Evolutionary conservation across 768 basidiomycete genomes (phyloP).

Genomic region (Rossbeevera mucosa): DNA sequence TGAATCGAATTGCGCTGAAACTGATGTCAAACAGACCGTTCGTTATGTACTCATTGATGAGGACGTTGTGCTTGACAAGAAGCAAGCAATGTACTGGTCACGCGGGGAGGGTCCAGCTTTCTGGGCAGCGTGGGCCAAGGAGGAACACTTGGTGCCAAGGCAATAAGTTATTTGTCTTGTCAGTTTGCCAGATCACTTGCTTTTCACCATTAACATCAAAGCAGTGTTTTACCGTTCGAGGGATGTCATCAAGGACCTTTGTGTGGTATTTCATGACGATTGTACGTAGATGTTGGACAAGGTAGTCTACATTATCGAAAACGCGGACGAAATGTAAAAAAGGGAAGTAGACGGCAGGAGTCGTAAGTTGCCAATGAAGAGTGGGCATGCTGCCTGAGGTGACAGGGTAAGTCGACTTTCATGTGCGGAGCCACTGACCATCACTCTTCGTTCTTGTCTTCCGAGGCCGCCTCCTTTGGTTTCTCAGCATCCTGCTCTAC

Average conservation of each 20-base stretch:
- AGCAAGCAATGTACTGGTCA: slow-evolving; percentile 70
- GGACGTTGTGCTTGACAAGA: slow-evolving; percentile 60
- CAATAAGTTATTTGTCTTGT: background rate
- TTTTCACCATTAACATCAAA: background rate
- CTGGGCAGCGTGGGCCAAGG: slow-evolving; percentile 73
- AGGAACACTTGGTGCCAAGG: slow-evolving; percentile 40
- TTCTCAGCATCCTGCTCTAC: slow-evolving; percentile 33
- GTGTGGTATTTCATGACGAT: slow-evolving; percentile 26
- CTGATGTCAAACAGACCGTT: slow-evolving; percentile 48
- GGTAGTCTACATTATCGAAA: slow-evolving; percentile 29
- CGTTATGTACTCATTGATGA: slow-evolving; percentile 80
- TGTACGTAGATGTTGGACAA: slow-evolving; percentile 26
- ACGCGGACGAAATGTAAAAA: slow-evolving; percentile 10
- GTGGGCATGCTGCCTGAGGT: slow-evolving; percentile 5
- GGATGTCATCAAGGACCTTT: background rate
- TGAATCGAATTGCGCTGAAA: background rate
- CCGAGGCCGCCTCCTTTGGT: slow-evolving; percentile 24
- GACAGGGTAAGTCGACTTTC: slow-evolving; percentile 2
- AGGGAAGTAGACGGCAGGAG: slow-evolving; percentile 4
- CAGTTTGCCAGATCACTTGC: background rate
- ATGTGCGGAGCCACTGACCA: background rate
- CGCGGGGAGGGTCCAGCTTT: slow-evolving; percentile 62
- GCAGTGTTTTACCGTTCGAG: background rate
- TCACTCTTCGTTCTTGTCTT: slow-evolving; percentile 35
- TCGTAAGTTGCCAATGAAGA: slow-evolving; percentile 10